Evolutionary conservation across 192 early-diverging fungal species (phyloP).

Genomic region (Coemansia sp.): DNA sequence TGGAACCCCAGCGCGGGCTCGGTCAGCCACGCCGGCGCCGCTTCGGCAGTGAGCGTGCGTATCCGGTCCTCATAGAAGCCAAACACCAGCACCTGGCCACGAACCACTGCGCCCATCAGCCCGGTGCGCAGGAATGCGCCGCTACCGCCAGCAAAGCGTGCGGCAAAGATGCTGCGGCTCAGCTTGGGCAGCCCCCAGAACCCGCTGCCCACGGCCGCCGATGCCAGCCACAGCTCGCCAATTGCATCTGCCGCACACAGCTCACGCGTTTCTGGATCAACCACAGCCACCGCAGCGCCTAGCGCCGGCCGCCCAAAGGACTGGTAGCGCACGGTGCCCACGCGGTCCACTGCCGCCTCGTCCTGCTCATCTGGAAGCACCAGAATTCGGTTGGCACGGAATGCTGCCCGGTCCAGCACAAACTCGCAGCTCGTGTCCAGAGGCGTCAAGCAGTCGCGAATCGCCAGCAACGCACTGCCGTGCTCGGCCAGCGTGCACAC

Average conservation of each 20-base stretch:
- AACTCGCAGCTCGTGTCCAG: constrained; percentile 42
- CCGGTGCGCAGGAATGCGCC: constrained; percentile 76
- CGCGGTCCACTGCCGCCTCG: constrained; percentile 26
- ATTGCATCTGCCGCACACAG: constrained; percentile 70
- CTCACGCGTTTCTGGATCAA: constrained; percentile 76
- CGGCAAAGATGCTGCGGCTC: constrained; percentile 71
- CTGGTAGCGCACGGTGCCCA: constrained; percentile 44
- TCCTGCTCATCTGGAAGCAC: constrained; percentile 48
- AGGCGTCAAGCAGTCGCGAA: constrained; percentile 60
- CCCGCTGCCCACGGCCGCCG: constrained; percentile 66
- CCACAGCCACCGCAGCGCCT: constrained; percentile 66
- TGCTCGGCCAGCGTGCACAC: constrained; percentile 71
- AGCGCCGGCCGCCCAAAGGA: constrained; percentile 47
- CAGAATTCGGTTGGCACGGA: constrained; percentile 60
- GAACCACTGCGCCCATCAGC: constrained; percentile 67
- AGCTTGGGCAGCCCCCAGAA: constrained; percentile 79
- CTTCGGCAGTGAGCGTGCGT: constrained; percentile 50
- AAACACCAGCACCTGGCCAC: constrained; percentile 70
- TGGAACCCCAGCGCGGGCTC: constrained; percentile 48
- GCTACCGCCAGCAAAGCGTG: constrained; percentile 43
- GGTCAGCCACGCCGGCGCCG: constrained; percentile 13
- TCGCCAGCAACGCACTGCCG: constrained; percentile 69
- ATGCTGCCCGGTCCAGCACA: constrained; percentile 66
- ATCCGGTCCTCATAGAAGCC: constrained; percentile 78
- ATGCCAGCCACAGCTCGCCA: constrained; percentile 85